These are phyloP conservation scores for Arxiozyma heterogenica DNA, from an alignment of 1,139 yeast genomes.

Conservation along the genomic window DNA sequence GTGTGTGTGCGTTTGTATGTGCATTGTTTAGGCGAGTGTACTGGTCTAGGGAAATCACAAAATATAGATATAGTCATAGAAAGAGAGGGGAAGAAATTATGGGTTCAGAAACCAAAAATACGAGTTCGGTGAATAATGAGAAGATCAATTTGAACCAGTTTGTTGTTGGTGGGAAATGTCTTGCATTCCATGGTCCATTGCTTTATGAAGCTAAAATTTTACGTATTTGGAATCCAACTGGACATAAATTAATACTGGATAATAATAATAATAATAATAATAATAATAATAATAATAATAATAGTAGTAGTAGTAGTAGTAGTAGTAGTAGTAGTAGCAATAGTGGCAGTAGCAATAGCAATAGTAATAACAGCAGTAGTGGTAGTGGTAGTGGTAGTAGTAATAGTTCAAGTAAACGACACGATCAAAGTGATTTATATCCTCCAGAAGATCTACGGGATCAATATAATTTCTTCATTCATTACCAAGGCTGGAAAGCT, in stretches of 20 bases:
- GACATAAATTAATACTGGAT: neutral
- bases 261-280: too few relatives aligned
- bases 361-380: neutral
- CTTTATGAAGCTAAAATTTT: constrained; percentile 81
- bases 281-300: too few relatives aligned
- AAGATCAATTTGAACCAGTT: neutral
- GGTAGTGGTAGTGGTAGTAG: constrained; percentile 3
- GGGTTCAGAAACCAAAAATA: constrained; percentile 34
- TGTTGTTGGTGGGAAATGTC: neutral
- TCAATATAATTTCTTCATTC: constrained; percentile 54
- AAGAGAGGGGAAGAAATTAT: too few relatives aligned
- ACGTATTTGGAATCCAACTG: neutral
- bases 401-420: constrained; percentile 13
- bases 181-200: constrained; percentile 44
- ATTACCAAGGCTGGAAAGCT: constrained; percentile 91
- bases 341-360: neutral
- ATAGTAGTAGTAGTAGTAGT: neutral
- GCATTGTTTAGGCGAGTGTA: too few relatives aligned
- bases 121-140: neutral
- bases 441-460: constrained; percentile 40
- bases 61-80: too few relatives aligned
- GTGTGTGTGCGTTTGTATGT: too few relatives aligned
- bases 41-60: too few relatives aligned
- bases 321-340: constrained; percentile 9
- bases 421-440: constrained; percentile 13